These are phyloP conservation scores for Erodium chrysanthum DNA, from an alignment of 441 rosid species.

Conservation along the genomic window DNA sequence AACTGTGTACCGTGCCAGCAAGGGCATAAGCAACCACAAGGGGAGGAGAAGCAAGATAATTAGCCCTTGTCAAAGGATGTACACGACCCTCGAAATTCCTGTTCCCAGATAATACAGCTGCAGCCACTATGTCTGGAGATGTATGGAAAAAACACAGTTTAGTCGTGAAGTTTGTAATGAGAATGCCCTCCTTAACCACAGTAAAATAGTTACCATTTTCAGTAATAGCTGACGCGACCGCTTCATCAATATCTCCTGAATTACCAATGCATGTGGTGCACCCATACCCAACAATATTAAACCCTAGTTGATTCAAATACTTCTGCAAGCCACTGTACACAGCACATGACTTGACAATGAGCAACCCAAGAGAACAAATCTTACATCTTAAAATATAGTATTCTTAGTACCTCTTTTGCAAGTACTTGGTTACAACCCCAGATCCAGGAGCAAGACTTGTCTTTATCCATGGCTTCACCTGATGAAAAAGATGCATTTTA, in stretches of 20 bases:
- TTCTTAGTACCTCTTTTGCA: constrained; percentile 48
- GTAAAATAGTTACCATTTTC: constrained; percentile 49
- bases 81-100: constrained; percentile 95
- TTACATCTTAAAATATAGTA: background rate
- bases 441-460: constrained; percentile 98
- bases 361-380: constrained; percentile 1
- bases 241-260: constrained; percentile 81
- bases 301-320: constrained; percentile 76
- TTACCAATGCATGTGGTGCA: constrained; percentile 94
- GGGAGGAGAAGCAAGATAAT: constrained; percentile 93
- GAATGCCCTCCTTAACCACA: background rate
- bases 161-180: background rate
- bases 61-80: constrained; percentile 86
- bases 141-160: background rate
- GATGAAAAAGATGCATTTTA: constrained; percentile 11
- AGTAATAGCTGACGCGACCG: constrained; percentile 70
- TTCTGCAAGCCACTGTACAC: constrained; percentile 77
- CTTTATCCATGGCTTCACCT: constrained; percentile 91
- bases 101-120: constrained; percentile 88
- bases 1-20: constrained; percentile 67
- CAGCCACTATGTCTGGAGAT: constrained; percentile 67
- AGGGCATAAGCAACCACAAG: constrained; percentile 92
- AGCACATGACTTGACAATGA: constrained; percentile 6
- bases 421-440: constrained; percentile 82
- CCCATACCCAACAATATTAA: constrained; percentile 82